Evolutionary conservation across 2,329 filamentous ascomycete genomes (phyloP), one percentile per base, ranked within the genome.

Genomic region (Phaeosphaeria sp.): DNA sequence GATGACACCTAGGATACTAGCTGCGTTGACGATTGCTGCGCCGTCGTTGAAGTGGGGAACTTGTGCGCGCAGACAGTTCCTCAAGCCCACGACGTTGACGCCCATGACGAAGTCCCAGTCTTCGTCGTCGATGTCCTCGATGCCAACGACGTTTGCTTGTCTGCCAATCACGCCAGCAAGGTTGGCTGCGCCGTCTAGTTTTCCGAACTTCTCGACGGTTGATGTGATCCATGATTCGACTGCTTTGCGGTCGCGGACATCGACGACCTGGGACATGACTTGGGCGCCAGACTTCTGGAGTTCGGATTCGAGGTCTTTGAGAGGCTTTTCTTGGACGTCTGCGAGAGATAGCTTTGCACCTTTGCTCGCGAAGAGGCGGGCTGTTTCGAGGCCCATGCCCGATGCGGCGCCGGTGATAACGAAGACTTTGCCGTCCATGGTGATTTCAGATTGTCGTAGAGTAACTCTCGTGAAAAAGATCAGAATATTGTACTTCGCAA

Each of bases 141-240:
- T 66, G 0, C 44, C 46, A 0, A 55, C 62, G 5, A 68, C 55
- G 23, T 67, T 70, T 55, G 63, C 63, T 18, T 68, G 65, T 17
- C 59, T 64, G 1, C 76, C 74, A 30, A 77, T 72, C 10, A 78
- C 67, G 1, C 78, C 78, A 0, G 85, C 85, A 9, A 84, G 78
- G 53, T 88, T 73, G 2, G 67, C 68, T 15, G 67, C 70, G 22
- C 72, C 71, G 41, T 74, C 72, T 0, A 75, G 78, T 51, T 80
- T 80, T 4, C 84, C 85, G 52, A 83, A 83, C 30, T 76, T 76
- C n/a, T 75, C 64, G n/a, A 86, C 65, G 5, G 72, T 73, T 1
- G 57, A 47, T 11, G 81, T 79, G 48, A 85, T 80, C 84, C 84
- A 86, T 20, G 66, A 65, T 27, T 87, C 82, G 10, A 86, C 84